These are phyloP conservation scores for Maudiozyma pseudohumilis DNA, from an alignment of 805 yeast genomes.

Conservation along the genomic window DNA sequence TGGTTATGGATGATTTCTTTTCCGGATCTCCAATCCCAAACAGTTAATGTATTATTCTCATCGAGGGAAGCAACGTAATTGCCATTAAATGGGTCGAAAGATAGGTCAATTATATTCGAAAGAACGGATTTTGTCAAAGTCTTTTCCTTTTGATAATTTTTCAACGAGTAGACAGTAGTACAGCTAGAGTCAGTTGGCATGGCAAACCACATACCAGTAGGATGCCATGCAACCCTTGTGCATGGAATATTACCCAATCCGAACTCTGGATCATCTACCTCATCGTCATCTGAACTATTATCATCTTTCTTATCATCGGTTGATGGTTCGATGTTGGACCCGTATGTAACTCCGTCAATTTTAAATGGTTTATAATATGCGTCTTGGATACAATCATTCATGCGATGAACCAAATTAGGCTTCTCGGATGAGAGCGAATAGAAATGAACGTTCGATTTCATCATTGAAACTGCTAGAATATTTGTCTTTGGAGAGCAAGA, in stretches of 20 bases:
- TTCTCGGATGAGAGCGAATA: conserved; percentile 42
- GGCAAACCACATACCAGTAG: conserved; percentile 59
- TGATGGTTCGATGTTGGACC: neutral
- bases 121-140: conserved; percentile 8
- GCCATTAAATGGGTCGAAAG: conserved; percentile 51
- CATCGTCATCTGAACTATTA: conserved; percentile 34
- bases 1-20: conserved; percentile 27
- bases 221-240: conserved; percentile 59
- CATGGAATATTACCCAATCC: conserved; percentile 35
- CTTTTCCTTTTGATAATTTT: conserved; percentile 19
- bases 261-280: conserved; percentile 26
- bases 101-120: conserved; percentile 37
- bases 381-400: conserved; percentile 32
- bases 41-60: conserved; percentile 37
- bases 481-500: conserved; percentile 51
- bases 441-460: conserved; percentile 49
- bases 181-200: conserved; percentile 46
- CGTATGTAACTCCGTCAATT: conserved; percentile 1
- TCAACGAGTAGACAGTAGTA: conserved; percentile 35
- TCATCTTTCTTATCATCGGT: conserved; percentile 12
- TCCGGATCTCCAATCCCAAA: conserved; percentile 44
- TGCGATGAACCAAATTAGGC: conserved; percentile 41
- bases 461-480: conserved; percentile 44
- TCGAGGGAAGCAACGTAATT: conserved; percentile 50
- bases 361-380: conserved; percentile 18